Base-by-base conservation (phyloP, 345 rosid species). In the Eutrema japonicum region DNA sequence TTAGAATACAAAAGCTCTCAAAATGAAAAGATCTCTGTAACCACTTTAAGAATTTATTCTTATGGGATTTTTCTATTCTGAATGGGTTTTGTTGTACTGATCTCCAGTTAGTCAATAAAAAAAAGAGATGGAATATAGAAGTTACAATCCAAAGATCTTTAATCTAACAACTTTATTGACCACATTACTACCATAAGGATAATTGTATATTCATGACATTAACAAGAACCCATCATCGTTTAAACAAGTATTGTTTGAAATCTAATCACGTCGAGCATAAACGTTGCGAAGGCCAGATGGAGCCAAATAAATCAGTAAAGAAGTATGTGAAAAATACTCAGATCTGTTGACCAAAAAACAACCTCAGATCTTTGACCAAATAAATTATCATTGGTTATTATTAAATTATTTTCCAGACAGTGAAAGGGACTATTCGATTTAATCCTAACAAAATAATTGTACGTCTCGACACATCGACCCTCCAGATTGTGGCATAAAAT, bases 381-480 rank as follows among this genome's bases (percentile, higher is more conserved):
- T 64, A 64, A 70, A 64, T 71, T 58, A 56, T 77, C 66, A 64
- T 64, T 67, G 68, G 62, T 64, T 45, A 12, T 29, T 67, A 61
- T 61, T 71, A 49, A 63, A 54, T 70, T 62, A 32, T 52, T 71
- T 71, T 67, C 72, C 76, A 77, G 80, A 71, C 80, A 77, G 0
- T 77, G 80, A 77, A 77, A 77, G 77, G 71, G 80, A 77, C 80
- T 66, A 71, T 66, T 65, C 80, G 61, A 49, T 57, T 65, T 71
- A 65, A 71, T 71, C 76, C 62, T 66, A 64, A 71, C 76, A 77
- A 77, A 77, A 77, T 64, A 45, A 77, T 71, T 71, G 76, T 77
- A 77, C 80, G 68, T 71, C 76, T 77, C 74, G 71, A 77, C 76
- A 71, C 72, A 77, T 77, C 56, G 76, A 71, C 72, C 76, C 77